phyloP scores from a whole-genome alignment of 2,329 filamentous ascomycete species.

The Fusarium torreyae region DNA sequence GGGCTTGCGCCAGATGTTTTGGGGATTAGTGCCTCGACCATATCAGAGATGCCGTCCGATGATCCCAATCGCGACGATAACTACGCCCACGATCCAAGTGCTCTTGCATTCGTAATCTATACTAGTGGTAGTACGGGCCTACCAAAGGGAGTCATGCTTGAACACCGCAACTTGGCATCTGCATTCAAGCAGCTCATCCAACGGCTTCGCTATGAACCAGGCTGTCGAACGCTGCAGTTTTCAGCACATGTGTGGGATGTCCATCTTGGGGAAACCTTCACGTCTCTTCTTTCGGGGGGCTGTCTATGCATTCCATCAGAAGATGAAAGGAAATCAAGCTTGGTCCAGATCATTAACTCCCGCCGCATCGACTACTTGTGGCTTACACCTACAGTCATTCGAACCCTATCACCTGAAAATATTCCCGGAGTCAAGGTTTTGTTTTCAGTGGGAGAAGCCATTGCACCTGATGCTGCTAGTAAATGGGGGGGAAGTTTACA shows the following conservation, averaged over 20 bases:
- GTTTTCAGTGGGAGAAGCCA: not conserved
- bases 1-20: not conserved
- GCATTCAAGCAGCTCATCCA: not conserved
- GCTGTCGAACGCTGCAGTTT: not conserved
- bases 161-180: not conserved
- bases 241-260: not conserved
- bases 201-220: not conserved
- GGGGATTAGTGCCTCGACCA: not conserved
- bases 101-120: not conserved
- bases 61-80: not conserved
- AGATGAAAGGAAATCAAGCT: not conserved
- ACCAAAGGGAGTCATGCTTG: conserved; percentile 1
- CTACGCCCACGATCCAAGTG: not conserved
- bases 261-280: not conserved
- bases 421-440: not conserved
- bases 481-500: not conserved
- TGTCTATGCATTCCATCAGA: not conserved
- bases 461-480: not conserved
- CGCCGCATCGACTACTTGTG: not conserved
- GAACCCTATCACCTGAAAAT: not conserved
- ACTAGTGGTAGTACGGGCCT: not conserved
- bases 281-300: not conserved
- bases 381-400: not conserved
- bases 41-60: not conserved
- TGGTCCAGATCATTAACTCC: not conserved